These are phyloP conservation scores for Pichia sp. DNA, from an alignment of 1,139 yeast species.

Conservation along the genomic window DNA sequence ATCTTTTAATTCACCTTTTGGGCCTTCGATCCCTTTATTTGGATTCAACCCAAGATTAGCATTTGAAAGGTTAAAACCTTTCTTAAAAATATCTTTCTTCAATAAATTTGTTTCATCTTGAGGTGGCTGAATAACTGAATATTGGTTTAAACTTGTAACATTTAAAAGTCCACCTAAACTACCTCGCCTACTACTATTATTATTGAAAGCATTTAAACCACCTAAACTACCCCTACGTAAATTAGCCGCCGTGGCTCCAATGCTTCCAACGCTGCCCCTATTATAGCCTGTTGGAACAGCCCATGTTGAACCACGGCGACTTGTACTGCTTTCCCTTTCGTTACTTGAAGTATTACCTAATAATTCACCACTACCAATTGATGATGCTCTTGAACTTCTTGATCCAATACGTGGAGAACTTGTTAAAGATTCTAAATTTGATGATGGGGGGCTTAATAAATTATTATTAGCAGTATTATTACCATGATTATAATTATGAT, in stretches of 20 bases:
- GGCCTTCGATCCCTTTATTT: constrained; percentile 2
- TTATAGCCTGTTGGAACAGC: constrained; percentile 1
- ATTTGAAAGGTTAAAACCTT: constrained; percentile 14
- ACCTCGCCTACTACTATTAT: constrained; percentile 7
- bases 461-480: not conserved
- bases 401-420: constrained; percentile 11
- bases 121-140: constrained; percentile 10
- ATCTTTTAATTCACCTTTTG: constrained; percentile 7
- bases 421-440: constrained; percentile 6
- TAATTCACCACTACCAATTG: constrained; percentile 11
- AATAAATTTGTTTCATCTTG: constrained; percentile 3
- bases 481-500: not conserved
- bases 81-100: constrained; percentile 17
- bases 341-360: constrained; percentile 1
- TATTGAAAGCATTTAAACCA: constrained; percentile 3
- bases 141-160: constrained; percentile 12
- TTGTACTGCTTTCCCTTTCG: constrained; percentile 5
- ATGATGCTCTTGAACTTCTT: constrained; percentile 15
- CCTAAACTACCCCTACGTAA: constrained; percentile 12
- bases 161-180: constrained; percentile 2
- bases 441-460: constrained; percentile 10
- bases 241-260: not conserved
- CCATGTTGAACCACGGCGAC: constrained; percentile 15
- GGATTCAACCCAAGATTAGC: not conserved
- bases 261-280: constrained; percentile 8